phyloP scores from a whole-genome alignment of 1,284 basidiomycete genomes.

The Pascua sp. region DNA sequence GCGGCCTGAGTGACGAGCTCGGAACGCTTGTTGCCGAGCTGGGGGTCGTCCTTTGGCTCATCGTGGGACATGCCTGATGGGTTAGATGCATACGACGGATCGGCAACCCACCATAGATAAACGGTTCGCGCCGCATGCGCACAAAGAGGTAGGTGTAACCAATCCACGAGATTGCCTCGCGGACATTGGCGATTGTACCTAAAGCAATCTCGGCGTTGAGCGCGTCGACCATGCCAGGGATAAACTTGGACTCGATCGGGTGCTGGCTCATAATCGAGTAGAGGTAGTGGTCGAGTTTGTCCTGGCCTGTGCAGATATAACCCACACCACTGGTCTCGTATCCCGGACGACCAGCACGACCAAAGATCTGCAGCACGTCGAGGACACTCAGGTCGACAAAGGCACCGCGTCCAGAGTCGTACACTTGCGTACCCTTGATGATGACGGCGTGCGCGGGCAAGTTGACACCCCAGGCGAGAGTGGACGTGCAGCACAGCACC shows the following conservation, averaged over 20 bases:
- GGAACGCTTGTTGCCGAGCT: constrained; percentile 69
- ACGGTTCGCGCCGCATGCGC: constrained; percentile 89
- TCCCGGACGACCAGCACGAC: constrained; percentile 94
- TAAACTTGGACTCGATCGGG: constrained; percentile 97
- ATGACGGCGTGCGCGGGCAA: constrained; percentile 96
- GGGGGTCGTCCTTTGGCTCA: constrained; percentile 69
- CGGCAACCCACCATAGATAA: constrained; percentile 68
- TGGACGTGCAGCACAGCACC: constrained; percentile 96
- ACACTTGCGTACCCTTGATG: constrained; percentile 98
- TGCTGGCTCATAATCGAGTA: constrained; percentile 85
- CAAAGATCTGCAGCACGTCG: constrained; percentile 96
- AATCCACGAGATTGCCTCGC: constrained; percentile 91
- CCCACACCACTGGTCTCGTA: constrained; percentile 94
- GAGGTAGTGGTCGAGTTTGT: constrained; percentile 90
- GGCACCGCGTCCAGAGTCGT: constrained; percentile 80
- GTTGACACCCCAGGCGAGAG: constrained; percentile 99
- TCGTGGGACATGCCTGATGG: constrained; percentile 70
- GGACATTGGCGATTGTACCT: constrained; percentile 83
- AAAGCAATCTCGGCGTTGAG: constrained; percentile 94
- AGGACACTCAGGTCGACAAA: constrained; percentile 93
- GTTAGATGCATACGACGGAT: background rate
- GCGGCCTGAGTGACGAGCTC: constrained; percentile 72
- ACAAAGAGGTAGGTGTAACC: constrained; percentile 98
- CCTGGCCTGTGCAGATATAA: constrained; percentile 90
- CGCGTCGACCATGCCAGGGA: constrained; percentile 79